Evolutionary conservation across 2,329 filamentous ascomycete species (phyloP), one percentile per base, ranked within the genome.

Genomic region (Emmonsiellopsis sp.): DNA sequence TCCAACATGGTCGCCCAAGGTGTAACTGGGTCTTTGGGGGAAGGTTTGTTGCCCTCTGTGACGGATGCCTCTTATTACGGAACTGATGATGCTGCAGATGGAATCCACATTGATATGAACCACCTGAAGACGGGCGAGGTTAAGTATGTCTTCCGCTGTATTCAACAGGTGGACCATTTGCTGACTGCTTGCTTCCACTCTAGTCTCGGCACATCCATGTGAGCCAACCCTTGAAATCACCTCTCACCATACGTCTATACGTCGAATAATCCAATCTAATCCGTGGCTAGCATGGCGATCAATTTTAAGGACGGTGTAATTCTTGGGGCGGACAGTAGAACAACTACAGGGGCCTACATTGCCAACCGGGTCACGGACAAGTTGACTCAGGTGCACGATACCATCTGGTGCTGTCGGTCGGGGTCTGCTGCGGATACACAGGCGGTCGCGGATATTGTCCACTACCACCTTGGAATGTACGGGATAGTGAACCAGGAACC

Each of bases 361-460:
- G 93, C 93, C 65, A 98, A 98, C 75, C 86, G 93, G 79, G 93
- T 98, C 61, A 98, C 93, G 60, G 93, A 98, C 81, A 98, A 98
- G 80, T 84, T 98, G 70, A 98, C 93, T 66, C 87, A 91, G 78
- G 92, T 98, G 57, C 88, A 95, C 76, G 93, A 98, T 73, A 97
- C 92, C 55, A 97, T 98, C 74, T 98, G 93, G 93, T 98, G 93
- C 78, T 98, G 93, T 78, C 86, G 93, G 67, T 97, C 93, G 57
- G 93, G 93, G 50, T 98, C 93, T 30, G 93, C 93, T 34, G 93
- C 93, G 62, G 93, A 98, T 69, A 98, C 93, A 55, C 93, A 98
- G 75, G 93, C 93, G 49, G 90, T 98, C 48, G 93, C 93, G 55
- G 93, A 98, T 67, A 96, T 98, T 65, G 93, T 98, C 42, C 89